Conservation (phyloP, 208 protist species). For the Vickermania spadyakhi region DNA sequence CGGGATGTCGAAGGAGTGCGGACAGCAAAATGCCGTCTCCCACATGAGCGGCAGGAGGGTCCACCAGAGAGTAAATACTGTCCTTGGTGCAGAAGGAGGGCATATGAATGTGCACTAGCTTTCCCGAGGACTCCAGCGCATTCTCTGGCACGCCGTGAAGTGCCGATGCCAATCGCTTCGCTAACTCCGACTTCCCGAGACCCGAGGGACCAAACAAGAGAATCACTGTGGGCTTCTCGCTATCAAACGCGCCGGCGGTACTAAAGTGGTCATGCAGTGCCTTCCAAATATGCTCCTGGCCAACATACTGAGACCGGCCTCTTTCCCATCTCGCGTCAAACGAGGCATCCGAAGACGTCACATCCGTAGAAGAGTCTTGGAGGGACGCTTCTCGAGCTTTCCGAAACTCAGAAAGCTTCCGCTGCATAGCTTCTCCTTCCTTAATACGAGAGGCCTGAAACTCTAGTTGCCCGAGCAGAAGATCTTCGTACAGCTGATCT, state of each 20-base stretch:
- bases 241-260: constrained; percentile 43
- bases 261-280: constrained; percentile 48
- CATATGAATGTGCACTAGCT: constrained; percentile 80
- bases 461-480: not conserved
- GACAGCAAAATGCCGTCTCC: constrained; percentile 76
- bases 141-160: constrained; percentile 34
- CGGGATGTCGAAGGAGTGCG: constrained; percentile 41
- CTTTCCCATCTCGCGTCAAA: constrained; percentile 29
- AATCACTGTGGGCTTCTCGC: constrained; percentile 70
- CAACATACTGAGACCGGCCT: constrained; percentile 52
- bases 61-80: constrained; percentile 83
- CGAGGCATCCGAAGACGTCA: too few species aligned
- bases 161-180: constrained; percentile 44
- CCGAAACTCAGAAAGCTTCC: too few species aligned
- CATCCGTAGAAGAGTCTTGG: too few species aligned
- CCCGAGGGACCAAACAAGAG: constrained; percentile 80
- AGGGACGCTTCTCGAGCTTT: too few species aligned
- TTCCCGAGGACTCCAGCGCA: constrained; percentile 42
- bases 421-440: too few species aligned
- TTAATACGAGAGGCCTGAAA: not conserved
- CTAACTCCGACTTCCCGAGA: constrained; percentile 80
- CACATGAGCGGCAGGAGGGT: constrained; percentile 75
- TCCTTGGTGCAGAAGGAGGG: constrained; percentile 80
- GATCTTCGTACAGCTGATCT: not conserved
- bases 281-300: constrained; percentile 52